Base-by-base conservation (phyloP, 2,329 filamentous ascomycete genomes). In the Penicillium sp. region DNA sequence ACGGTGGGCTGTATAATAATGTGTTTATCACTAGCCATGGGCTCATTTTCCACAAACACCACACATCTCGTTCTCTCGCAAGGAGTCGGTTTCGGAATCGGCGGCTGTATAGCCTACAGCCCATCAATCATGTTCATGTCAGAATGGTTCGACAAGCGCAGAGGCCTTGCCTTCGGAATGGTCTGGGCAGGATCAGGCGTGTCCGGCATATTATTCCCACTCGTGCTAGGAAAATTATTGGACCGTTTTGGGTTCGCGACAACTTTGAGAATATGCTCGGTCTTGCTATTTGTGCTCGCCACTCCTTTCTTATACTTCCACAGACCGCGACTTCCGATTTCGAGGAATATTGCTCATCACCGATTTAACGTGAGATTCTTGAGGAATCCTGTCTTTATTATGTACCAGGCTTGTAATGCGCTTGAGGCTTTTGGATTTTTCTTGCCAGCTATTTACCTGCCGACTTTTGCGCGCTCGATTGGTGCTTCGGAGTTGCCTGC, bases 121-220 rank as follows among this genome's bases (percentile, higher is more conserved):
- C 79, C 79, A 1, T 75, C 76, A 2, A 75, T 82, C 31, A 67
- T 78, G 49, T 78, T 77, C 47, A 71, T 83, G 48, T 78, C 82
- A 35, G 79, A 82, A 62, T 87, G 65, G 75, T 83, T 82, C 67
- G 74, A 81, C 9, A 75, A 80, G 62, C 67, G 75, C 19, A 70
- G 73, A 49, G 79, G 79, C 63, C 74, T 69, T 64, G 76, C 75
- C 0, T 75, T 78, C 13, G 81, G 80, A 2, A 62, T 78, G 1
- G 76, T 80, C 42, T 80, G 79, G 77, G 66, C 66, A 27, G 68
- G 69, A 21, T 70, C 68, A n/a, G 64, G 67, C 1, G 42, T 69
- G 4, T 77, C 77, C 1, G 80, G 81, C 3, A 74, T 77, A 4
- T 70, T 79, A 10, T 71, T 82, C 45, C 81, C 80, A 0, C 55